Conservation (phyloP, 2,329 filamentous ascomycete genomes). For the Xylaria sp. region DNA sequence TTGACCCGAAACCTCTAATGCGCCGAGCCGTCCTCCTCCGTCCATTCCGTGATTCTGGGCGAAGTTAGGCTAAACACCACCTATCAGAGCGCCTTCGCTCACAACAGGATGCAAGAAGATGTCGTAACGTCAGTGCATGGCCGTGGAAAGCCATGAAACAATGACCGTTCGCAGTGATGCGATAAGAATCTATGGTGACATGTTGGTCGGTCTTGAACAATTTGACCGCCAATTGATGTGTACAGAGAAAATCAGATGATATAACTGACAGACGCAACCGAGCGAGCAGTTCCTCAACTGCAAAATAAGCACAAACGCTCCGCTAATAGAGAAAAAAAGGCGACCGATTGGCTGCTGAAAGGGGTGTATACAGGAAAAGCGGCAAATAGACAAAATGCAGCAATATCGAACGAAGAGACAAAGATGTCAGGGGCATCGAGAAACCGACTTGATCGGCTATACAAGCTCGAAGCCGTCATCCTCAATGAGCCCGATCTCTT, state of each 20-base stretch:
- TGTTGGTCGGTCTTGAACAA: slow-evolving; percentile 3
- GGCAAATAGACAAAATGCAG: slow-evolving; percentile 12
- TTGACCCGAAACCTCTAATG: slow-evolving; percentile 29
- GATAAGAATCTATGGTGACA: slow-evolving; percentile 19
- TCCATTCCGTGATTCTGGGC: slow-evolving; percentile 33
- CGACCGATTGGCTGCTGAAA: slow-evolving; percentile 5
- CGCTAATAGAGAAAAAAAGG: slow-evolving; percentile 24
- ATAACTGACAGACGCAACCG: slow-evolving; percentile 6
- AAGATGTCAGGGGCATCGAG: slow-evolving; percentile 24
- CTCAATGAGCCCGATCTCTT: slow-evolving; percentile 48
- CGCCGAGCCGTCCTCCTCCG: slow-evolving; percentile 46
- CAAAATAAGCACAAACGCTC: slow-evolving; percentile 15
- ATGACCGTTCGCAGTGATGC: slow-evolving; percentile 19
- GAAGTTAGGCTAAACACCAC: slow-evolving; percentile 45
- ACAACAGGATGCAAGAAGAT: slow-evolving; percentile 40
- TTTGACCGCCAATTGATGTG: slow-evolving; percentile 10
- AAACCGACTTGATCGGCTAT: slow-evolving; percentile 33
- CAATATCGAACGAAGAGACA: slow-evolving; percentile 20
- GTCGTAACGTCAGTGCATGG: slow-evolving; percentile 3
- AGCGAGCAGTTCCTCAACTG: background rate
- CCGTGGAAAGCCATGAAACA: slow-evolving; percentile 3
- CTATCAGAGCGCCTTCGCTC: slow-evolving; percentile 34
- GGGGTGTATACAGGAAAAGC: slow-evolving; percentile 27
- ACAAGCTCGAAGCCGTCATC: slow-evolving; percentile 58
- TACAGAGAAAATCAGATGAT: slow-evolving; percentile 10